Percentiles rank a stretch among this genome's conserved stretches.
phyloP scores from a whole-genome alignment of 306 rosid species.

The Inga leiocalycina region DNA sequence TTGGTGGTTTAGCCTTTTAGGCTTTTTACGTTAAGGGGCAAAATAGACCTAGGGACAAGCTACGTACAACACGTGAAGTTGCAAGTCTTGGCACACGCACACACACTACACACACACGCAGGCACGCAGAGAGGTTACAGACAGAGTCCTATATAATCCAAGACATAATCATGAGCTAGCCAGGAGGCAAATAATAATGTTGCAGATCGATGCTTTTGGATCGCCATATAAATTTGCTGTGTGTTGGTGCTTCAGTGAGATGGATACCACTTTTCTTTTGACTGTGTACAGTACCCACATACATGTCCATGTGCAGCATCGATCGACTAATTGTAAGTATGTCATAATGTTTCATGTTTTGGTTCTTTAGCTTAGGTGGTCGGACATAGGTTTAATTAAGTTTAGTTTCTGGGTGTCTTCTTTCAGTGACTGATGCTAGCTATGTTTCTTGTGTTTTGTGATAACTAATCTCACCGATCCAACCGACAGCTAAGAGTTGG shows the following conservation, averaged over 20 bases:
- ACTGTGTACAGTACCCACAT: background rate
- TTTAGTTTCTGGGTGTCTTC: background rate
- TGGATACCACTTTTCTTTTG: conserved; percentile 62
- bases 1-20: background rate
- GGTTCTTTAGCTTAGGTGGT: background rate
- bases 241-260: conserved; percentile 58
- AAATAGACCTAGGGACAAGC: background rate
- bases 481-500: background rate
- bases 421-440: background rate
- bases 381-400: background rate
- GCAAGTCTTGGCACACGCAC: background rate
- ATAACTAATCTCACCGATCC: conserved; percentile 26
- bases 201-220: background rate
- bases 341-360: background rate
- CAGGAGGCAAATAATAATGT: background rate
- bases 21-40: background rate
- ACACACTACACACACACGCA: background rate
- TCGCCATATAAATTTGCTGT: background rate
- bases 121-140: conserved; percentile 11
- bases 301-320: background rate
- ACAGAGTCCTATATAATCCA: background rate
- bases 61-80: background rate
- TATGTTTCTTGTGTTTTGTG: background rate
- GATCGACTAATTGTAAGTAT: background rate
- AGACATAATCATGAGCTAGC: background rate